Evolutionary conservation across 169 alveolate genomes (phyloP).

Genomic region (Plasmodium vivax): DNA sequence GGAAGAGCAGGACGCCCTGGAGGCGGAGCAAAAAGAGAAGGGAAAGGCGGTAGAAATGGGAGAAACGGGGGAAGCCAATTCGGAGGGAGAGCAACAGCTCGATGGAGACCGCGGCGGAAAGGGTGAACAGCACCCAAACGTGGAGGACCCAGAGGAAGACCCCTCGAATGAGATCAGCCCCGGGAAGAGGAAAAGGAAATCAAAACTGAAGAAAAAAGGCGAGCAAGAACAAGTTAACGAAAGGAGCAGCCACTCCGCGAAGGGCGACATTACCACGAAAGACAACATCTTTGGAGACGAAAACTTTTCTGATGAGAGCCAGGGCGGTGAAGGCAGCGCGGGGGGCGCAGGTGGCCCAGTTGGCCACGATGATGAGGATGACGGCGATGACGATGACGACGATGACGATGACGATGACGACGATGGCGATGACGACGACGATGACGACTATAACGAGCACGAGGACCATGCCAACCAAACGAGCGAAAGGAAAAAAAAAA

Average conservation of each 20-base stretch:
- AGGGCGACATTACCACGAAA: not conserved
- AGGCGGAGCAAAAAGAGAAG: not conserved
- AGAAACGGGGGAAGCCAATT: not conserved
- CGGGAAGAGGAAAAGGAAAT: not conserved
- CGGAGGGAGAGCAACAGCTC: not conserved
- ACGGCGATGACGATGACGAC: not conserved
- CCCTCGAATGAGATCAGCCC: not conserved
- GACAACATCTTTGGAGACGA: constrained; percentile 12
- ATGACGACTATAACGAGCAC: not conserved
- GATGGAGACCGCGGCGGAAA: not conserved
- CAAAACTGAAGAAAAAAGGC: not conserved
- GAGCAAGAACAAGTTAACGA: not conserved
- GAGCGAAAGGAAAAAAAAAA: not conserved
- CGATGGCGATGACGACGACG: not conserved
- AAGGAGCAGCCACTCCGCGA: not conserved
- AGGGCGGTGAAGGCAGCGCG: not conserved
- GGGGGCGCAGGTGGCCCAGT: not conserved
- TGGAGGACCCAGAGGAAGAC: not conserved
- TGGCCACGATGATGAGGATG: not conserved
- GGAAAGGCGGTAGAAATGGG: not conserved
- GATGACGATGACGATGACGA: not conserved
- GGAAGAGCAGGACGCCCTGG: constrained; percentile 2
- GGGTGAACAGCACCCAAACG: not conserved
- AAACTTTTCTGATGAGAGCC: constrained; percentile 3
- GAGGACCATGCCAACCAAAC: not conserved